Conservation (phyloP, 306 rosid species). For the Luffa acutangula region DNA sequence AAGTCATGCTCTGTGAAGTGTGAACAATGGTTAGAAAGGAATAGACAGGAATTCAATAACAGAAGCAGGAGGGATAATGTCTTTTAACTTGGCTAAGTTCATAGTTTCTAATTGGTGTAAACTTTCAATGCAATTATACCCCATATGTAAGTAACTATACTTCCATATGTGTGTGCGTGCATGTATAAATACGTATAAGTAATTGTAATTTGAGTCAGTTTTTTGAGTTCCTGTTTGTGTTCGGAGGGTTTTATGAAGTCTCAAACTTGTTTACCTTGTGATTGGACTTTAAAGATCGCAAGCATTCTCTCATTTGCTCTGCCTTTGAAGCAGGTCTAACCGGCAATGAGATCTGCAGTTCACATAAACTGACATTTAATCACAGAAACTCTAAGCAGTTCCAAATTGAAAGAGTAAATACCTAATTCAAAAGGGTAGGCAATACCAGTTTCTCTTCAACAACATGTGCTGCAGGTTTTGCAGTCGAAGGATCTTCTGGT, state of each 20-base stretch:
- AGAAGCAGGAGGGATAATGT: background rate
- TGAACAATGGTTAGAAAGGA: background rate
- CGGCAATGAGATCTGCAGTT: slow-evolving; percentile 55
- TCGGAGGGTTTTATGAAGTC: background rate
- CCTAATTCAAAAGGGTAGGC: background rate
- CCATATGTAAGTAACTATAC: background rate
- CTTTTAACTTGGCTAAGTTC: background rate
- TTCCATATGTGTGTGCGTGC: background rate
- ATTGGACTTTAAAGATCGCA: slow-evolving; percentile 82
- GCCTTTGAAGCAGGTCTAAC: slow-evolving; percentile 75
- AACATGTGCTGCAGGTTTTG: slow-evolving; percentile 54
- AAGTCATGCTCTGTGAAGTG: background rate
- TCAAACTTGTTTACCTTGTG: slow-evolving; percentile 62
- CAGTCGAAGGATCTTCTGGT: slow-evolving; percentile 60
- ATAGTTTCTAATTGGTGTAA: background rate
- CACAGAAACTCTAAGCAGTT: background rate
- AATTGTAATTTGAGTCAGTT: background rate
- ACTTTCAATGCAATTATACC: background rate
- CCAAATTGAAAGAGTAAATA: background rate
- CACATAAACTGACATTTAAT: slow-evolving; percentile 4
- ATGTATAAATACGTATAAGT: background rate
- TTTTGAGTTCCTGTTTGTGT: background rate
- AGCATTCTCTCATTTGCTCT: slow-evolving; percentile 91
- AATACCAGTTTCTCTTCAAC: slow-evolving; percentile 89
- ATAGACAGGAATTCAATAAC: background rate